phyloP scores from a whole-genome alignment of 768 basidiomycete genomes.

The Rhodotorula taiwanensis region DNA sequence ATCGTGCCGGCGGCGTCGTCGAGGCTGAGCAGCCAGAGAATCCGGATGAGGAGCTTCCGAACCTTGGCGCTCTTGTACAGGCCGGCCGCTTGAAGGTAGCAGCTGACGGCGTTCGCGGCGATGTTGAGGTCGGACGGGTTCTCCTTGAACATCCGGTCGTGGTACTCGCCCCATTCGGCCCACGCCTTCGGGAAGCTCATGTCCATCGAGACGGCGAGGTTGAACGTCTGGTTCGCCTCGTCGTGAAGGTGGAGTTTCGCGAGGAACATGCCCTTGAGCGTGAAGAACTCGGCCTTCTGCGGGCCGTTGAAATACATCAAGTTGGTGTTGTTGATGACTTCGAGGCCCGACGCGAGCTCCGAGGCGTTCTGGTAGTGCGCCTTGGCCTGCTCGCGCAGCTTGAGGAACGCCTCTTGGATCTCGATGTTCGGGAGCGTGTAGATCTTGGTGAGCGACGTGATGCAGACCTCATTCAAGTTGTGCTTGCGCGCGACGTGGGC shows the following conservation, averaged over 20 bases:
- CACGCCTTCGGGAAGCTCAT: slow-evolving; percentile 91
- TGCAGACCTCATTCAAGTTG: slow-evolving; percentile 90
- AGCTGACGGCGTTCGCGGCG: slow-evolving; percentile 88
- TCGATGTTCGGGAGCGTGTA: slow-evolving; percentile 99
- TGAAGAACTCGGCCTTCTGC: slow-evolving; percentile 98
- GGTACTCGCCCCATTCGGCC: slow-evolving; percentile 96
- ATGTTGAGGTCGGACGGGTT: slow-evolving; percentile 54
- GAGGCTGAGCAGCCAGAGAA: slow-evolving; percentile 91
- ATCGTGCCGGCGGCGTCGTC: slow-evolving; percentile 57
- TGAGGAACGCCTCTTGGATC: slow-evolving; percentile 98
- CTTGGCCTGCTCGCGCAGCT: slow-evolving; percentile 94
- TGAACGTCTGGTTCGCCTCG: slow-evolving; percentile 85
- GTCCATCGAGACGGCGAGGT: slow-evolving; percentile 92
- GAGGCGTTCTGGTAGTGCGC: slow-evolving; percentile 95
- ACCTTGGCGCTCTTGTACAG: slow-evolving; percentile 90
- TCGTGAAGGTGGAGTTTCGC: slow-evolving; percentile 69
- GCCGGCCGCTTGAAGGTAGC: slow-evolving; percentile 94
- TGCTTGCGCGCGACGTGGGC: slow-evolving; percentile 98
- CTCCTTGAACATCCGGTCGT: slow-evolving; percentile 88
- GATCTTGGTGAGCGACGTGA: slow-evolving; percentile 88
- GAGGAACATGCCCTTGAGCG: slow-evolving; percentile 97
- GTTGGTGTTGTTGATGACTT: slow-evolving; percentile 99
- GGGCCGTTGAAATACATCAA: slow-evolving; percentile 89
- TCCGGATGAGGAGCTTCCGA: slow-evolving; percentile 78
- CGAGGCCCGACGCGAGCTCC: slow-evolving; percentile 85